phyloP scores from a whole-genome alignment of 257 asterid species.

The Knoxia roxburghii region DNA sequence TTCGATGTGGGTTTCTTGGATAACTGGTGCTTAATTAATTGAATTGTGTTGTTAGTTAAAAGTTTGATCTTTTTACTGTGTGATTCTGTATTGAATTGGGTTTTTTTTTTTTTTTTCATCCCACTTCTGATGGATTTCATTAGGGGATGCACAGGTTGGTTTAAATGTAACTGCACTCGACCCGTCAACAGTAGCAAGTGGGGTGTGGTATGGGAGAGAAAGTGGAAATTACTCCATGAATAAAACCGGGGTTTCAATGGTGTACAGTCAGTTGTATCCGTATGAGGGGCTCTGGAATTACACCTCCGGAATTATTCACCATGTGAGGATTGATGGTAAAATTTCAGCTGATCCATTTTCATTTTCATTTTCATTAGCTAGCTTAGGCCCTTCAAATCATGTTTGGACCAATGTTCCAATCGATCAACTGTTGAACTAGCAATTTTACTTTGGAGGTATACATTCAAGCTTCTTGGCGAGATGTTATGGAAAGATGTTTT shows the following conservation, averaged over 20 bases:
- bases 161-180: conserved; percentile 57
- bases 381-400: background rate
- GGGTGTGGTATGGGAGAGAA: conserved; percentile 70
- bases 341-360: conserved; percentile 4
- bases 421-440: background rate
- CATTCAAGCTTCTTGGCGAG: background rate
- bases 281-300: conserved; percentile 79
- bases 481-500: background rate
- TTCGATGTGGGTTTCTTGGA: conserved; percentile 86
- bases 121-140: background rate
- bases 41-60: background rate
- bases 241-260: conserved; percentile 47
- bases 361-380: too few species aligned
- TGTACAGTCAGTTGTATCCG: conserved; percentile 74
- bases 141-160: conserved; percentile 54
- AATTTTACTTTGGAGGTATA: background rate
- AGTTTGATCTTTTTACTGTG: background rate
- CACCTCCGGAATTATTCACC: conserved; percentile 82
- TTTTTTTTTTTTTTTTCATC: background rate
- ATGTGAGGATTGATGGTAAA: conserved; percentile 68
- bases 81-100: background rate
- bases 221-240: conserved; percentile 42
- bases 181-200: conserved; percentile 63
- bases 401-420: background rate
- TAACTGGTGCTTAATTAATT: conserved; percentile 47